Evolutionary conservation across 192 early-diverging fungal genomes (phyloP), one percentile per base, ranked within the genome.

Genomic region (Allomyces macrogynus): DNA sequence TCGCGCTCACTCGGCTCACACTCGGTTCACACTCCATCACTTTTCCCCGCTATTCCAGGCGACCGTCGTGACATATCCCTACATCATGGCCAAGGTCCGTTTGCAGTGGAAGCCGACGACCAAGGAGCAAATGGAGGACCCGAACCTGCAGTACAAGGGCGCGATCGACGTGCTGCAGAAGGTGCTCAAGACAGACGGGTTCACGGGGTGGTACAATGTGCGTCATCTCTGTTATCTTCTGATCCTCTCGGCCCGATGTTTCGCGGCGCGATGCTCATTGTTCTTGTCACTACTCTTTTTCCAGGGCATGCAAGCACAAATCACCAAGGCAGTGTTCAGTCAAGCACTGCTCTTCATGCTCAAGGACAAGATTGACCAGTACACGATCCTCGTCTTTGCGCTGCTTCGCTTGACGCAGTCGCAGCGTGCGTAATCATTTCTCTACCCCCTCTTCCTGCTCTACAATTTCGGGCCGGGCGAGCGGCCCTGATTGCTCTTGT

Each of bases 31-130:
- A n/a, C n/a, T n/a, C n/a, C n/a, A n/a, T n/a, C 32, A 40, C 32
- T 40, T 40, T 8, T 8, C 32, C 32, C 32, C 32, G 0, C 32
- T 40, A n/a, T n/a, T n/a, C n/a, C n/a, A 40, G 32, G 32, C 88
- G 9, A 91, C 89, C 23, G 73, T 87, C 16, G 70, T 87, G 63
- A 89, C 84, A 20, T 90, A 98, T 68, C 93, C 95, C 24, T 99
- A 96, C 70, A 99, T 99, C 72, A 96, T 99, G 95, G 95, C 95
- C 60, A 99, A 99, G 69, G 91, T 97, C 23, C 77, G 92, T 62
- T 81, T 99, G 67, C 95, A 99, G 72, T 91, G 88, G 86, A 87
- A 84, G 68, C 87, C 86, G 24, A 14, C 49, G 49, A 79, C 85
- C 62, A 86, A 88, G 70, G 70, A 81, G 24, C 78, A 79, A 62